A percentile compares a stretch with the other conserved stretches of the same genome.
These are phyloP conservation scores for Nemania diffusa DNA, from an alignment of 2,329 filamentous ascomycete species.

Conservation along the genomic window DNA sequence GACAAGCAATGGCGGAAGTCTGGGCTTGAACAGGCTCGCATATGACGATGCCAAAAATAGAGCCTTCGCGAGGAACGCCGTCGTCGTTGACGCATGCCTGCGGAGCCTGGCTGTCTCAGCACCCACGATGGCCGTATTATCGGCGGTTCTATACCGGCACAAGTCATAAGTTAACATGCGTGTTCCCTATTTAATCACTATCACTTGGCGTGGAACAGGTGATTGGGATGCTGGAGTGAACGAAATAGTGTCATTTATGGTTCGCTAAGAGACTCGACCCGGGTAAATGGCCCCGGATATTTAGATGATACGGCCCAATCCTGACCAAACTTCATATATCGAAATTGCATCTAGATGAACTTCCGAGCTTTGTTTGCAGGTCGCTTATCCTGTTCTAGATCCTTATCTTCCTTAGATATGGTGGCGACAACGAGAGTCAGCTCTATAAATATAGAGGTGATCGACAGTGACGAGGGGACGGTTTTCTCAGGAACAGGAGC, in stretches of 20 bases:
- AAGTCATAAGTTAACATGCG: constrained; percentile 20
- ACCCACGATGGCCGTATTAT: constrained; percentile 27
- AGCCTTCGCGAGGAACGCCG: constrained; percentile 11
- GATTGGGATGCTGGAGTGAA: constrained; percentile 20
- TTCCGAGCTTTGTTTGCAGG: constrained; percentile 34
- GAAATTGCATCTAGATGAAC: constrained; percentile 48
- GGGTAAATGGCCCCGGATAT: constrained; percentile 50
- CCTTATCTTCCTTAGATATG: constrained; percentile 39
- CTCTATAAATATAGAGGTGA: constrained; percentile 37
- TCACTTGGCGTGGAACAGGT: constrained; percentile 27
- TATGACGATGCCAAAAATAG: constrained; percentile 30
- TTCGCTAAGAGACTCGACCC: constrained; percentile 45
- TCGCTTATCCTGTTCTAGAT: constrained; percentile 26
- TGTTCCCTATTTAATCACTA: constrained; percentile 26
- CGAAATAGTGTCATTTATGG: constrained; percentile 30
- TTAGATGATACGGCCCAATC: constrained; percentile 41
- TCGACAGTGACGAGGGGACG: constrained; percentile 27
- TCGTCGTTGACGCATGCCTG: constrained; percentile 24
- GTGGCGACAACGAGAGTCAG: constrained; percentile 23
- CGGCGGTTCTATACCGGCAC: constrained; percentile 25
- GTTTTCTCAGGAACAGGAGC: background rate
- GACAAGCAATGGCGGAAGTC: constrained; percentile 28
- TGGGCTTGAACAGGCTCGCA: constrained; percentile 24
- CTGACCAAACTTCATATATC: constrained; percentile 44
- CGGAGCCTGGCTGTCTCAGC: background rate